Conservation (phyloP, 176 grass and related monocot species). For the Saccharum spontaneum region DNA sequence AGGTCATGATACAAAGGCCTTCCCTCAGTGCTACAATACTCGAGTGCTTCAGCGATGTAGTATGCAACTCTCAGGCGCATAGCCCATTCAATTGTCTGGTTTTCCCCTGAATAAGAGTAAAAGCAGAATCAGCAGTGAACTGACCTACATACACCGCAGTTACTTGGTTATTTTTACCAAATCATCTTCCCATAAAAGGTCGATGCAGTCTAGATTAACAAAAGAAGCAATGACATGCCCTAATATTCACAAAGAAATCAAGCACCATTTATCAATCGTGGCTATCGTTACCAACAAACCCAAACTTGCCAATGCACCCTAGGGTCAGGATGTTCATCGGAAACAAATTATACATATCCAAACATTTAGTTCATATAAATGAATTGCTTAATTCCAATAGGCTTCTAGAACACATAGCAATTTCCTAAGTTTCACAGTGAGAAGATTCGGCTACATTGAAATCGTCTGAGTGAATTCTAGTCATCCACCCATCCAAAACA, state of each 20-base stretch:
- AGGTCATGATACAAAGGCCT: constrained; percentile 91
- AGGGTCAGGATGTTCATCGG: not conserved
- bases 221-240: not conserved
- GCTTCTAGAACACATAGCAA: not conserved
- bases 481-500: not conserved
- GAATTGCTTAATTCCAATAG: not conserved
- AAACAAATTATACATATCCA: not conserved
- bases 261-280: not conserved
- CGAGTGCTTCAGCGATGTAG: constrained; percentile 88
- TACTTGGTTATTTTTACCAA: not conserved
- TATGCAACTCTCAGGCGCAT: constrained; percentile 94
- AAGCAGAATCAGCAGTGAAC: constrained; percentile 31
- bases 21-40: constrained; percentile 73
- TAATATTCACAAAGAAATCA: not conserved
- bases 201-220: not conserved
- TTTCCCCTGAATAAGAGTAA: constrained; percentile 76
- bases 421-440: not conserved
- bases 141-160: not conserved
- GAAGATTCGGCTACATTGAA: not conserved
- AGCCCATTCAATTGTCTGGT: constrained; percentile 98
- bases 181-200: not conserved
- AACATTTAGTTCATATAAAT: not conserved
- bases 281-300: not conserved
- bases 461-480: not conserved
- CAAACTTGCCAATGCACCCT: not conserved